Conservation (phyloP, 2,329 filamentous ascomycete species). For the Talaromyces marneffei region DNA sequence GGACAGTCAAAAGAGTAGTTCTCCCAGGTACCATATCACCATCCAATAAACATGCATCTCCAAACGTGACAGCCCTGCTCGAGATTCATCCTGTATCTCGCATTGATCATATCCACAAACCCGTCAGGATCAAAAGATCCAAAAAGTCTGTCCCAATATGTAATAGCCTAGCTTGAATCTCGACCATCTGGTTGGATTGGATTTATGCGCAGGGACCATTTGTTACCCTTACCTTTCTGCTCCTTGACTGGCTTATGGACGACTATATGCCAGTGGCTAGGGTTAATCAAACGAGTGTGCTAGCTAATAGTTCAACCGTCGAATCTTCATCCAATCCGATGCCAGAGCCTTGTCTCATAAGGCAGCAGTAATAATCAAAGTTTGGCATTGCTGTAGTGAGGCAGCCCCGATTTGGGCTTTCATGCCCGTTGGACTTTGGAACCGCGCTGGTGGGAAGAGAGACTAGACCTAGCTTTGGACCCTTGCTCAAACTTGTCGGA, state of each 20-base stretch:
- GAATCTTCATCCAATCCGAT: neutral
- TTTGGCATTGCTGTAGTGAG: conserved; percentile 1
- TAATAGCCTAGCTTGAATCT: neutral
- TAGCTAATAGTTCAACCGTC: neutral
- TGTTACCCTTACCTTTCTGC: neutral
- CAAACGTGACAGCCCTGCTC: neutral
- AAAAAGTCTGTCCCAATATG: neutral
- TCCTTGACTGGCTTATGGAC: neutral
- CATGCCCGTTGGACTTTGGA: neutral
- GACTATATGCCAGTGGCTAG: neutral
- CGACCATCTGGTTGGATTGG: neutral
- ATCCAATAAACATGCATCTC: neutral
- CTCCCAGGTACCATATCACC: neutral
- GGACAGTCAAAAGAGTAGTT: neutral
- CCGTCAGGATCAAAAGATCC: neutral
- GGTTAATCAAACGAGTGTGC: neutral
- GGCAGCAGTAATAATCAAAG: neutral
- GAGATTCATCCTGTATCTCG: neutral
- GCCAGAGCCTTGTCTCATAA: neutral
- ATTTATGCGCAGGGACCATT: neutral
- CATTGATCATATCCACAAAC: neutral
- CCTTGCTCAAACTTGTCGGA: neutral
- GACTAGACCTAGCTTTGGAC: neutral
- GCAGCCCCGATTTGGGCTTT: neutral
- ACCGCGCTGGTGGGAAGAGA: neutral